phyloP scores from a whole-genome alignment of 768 basidiomycete genomes.

The Calocybe gangraenosa region DNA sequence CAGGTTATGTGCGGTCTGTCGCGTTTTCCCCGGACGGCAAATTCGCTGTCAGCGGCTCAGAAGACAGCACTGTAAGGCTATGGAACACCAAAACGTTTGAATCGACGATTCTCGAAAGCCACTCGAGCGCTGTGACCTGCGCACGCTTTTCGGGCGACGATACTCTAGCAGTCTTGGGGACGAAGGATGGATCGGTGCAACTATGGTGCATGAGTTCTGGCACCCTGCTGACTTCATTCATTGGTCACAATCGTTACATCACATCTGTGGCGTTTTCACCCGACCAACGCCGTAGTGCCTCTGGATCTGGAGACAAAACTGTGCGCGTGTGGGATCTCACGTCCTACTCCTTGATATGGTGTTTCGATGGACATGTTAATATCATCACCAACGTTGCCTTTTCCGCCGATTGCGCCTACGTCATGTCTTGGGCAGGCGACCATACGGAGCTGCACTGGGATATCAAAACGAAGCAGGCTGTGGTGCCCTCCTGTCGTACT shows the following conservation, averaged over 20 bases:
- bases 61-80: conserved; percentile 8
- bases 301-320: conserved; percentile 11
- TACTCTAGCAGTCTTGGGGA: conserved; percentile 5
- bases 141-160: conserved; percentile 7
- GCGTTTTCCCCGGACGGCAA: conserved; percentile 9
- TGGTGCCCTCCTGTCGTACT: not conserved
- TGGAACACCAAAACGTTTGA: conserved; percentile 5
- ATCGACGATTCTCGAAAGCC: conserved; percentile 5
- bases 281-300: conserved; percentile 1
- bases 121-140: conserved; percentile 8
- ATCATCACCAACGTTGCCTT: conserved; percentile 5
- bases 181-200: conserved; percentile 9
- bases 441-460: conserved; percentile 6
- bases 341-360: not conserved
- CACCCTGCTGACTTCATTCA: conserved; percentile 2
- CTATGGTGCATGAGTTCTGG: conserved; percentile 7
- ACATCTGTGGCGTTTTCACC: conserved; percentile 8
- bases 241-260: conserved; percentile 6
- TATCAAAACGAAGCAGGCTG: not conserved
- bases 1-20: conserved; percentile 6
- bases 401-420: conserved; percentile 3
- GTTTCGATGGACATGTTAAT: conserved; percentile 2
- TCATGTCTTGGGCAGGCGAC: conserved; percentile 7
- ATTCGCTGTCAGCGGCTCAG: conserved; percentile 3
- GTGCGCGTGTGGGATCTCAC: conserved; percentile 9